Evolutionary conservation across 352 stramenopile species (phyloP), one percentile per base, ranked within the genome.

Genomic region (Pythium chondricola): DNA sequence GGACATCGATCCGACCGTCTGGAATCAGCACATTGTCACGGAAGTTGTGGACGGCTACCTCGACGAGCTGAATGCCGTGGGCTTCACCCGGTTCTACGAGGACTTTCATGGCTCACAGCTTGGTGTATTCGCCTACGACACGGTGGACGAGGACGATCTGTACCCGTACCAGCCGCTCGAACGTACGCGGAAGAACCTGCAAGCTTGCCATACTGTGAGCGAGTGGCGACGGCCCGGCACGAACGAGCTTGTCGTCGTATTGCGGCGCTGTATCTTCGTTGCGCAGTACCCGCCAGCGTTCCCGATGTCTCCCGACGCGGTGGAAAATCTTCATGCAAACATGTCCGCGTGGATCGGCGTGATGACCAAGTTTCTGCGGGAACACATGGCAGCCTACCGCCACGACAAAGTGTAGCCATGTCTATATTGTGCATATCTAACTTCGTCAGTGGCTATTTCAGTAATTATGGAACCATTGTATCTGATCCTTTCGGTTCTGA

Each of bases 11-110:
- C 47, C 49, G n/a, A 66, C 38, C 4, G 64, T 79, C 4, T 71
- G 47, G 53, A 75, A 80, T 38, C 64, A 75, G 27, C 69, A 63
- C n/a, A 43, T 81, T 7, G 35, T 77, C 17, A 75, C 72, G 30
- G 65, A 43, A 14, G 41, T 57, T 20, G 47, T 36, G 4, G 48
- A 43, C 16, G 65, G 65, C 4, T 32, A 58, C 27, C 7, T 38
- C 5, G 30, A 56, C n/a, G 58, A 66, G 48, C 46, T 58, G 32
- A 65, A 69, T 32, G 33, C 55, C 27, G 53, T 61, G 22, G 54
- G 48, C 32, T 57, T 58, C 33, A 48, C 62, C n/a, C 39, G 72
- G 17, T 84, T 65, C 18, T 64, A 68, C 32, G 60, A 60, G 49
- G 18, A 67, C 30, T 22, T 36, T 41, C 45, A 48, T 22, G 47